phyloP scores from a whole-genome alignment of 2,329 filamentous ascomycete genomes.

The Fusarium sp. region DNA sequence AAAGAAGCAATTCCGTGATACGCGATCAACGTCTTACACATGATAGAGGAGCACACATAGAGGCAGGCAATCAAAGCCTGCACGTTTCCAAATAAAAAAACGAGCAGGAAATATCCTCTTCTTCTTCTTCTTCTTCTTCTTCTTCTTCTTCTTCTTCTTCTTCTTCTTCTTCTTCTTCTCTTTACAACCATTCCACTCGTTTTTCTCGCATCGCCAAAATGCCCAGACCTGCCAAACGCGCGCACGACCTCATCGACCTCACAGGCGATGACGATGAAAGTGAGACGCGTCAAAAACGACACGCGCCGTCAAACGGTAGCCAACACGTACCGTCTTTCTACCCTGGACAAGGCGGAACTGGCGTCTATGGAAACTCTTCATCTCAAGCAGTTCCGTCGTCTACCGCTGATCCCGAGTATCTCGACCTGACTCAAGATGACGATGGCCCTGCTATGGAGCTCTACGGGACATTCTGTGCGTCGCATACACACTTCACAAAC shows the following conservation, averaged over 20 bases:
- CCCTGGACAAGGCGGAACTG: conserved; percentile 37
- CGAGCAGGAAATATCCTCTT: neutral
- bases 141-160: no score
- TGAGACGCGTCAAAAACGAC: conserved; percentile 44
- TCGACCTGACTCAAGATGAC: conserved; percentile 58
- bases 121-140: no score
- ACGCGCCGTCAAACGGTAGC: conserved; percentile 25
- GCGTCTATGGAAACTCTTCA: conserved; percentile 23
- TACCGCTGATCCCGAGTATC: conserved; percentile 51
- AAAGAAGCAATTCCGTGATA: conserved; percentile 34
- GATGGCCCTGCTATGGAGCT: conserved; percentile 57
- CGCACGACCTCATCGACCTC: conserved; percentile 54
- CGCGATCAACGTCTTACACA: conserved; percentile 3
- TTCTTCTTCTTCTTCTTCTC: no score
- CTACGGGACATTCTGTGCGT: conserved; percentile 60
- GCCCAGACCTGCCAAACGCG: conserved; percentile 51
- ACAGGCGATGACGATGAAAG: conserved; percentile 52
- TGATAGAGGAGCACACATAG: neutral
- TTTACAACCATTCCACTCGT: neutral
- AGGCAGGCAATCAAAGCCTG: conserved; percentile 2
- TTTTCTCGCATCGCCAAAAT: conserved; percentile 18
- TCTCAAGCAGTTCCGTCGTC: conserved; percentile 32
- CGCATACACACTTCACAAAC: neutral
- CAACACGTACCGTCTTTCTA: conserved; percentile 7
- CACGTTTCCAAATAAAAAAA: neutral